Base-by-base conservation (phyloP, 345 rosid species). In the Corymbia maculata region DNA sequence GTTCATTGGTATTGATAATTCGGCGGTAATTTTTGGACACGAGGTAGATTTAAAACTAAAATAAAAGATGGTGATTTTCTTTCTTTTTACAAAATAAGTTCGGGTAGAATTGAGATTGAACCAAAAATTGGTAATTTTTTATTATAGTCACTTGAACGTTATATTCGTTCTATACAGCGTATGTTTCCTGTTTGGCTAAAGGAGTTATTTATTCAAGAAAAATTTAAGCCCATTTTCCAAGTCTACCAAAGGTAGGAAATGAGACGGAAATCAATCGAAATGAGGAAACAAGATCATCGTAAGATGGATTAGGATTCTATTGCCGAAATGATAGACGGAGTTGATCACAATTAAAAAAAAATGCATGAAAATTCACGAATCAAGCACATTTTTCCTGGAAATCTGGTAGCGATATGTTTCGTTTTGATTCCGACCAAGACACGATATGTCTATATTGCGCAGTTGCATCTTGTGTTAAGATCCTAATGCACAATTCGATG, bases 241-340 rank as follows among this genome's bases (percentile, higher is more conserved):
- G 47, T 75, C 82, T 36, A 75, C 42, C 26, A 19, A 75, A 0
- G 47, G 82, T 42, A 42, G 82, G 11, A 36, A 75, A 19, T 75
- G 49, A 75, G 9, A 75, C 3, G 82, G 82, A 36, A 68, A 75
- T 68, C 45, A 32, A 68, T 68, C 8, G 8, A 75, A 75, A 75
- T 11, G 3, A 75, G 8, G 14, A 36, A 19, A 75, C 8, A 32
- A 32, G 16, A 36, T 75, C 49, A 36, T 36, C 14, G 7, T 15
- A 32, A 32, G 3, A 2, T 16, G 22, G 28, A 59, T 59, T 3
- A 0, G 7, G 30, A 68, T 16, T 16, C 4, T 17, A 7, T 70
- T 1, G 24, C 47, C 3, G 10, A 36, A 70, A 9, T 9, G 21
- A 30, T 9, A 30, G 0, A 66, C 0, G 30, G 11, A 30, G 11